A percentile compares a stretch with the other conserved stretches of the same genome.
These are phyloP conservation scores for Penicillium sp. DNA, from an alignment of 2,329 filamentous ascomycete species.

Conservation along the genomic window DNA sequence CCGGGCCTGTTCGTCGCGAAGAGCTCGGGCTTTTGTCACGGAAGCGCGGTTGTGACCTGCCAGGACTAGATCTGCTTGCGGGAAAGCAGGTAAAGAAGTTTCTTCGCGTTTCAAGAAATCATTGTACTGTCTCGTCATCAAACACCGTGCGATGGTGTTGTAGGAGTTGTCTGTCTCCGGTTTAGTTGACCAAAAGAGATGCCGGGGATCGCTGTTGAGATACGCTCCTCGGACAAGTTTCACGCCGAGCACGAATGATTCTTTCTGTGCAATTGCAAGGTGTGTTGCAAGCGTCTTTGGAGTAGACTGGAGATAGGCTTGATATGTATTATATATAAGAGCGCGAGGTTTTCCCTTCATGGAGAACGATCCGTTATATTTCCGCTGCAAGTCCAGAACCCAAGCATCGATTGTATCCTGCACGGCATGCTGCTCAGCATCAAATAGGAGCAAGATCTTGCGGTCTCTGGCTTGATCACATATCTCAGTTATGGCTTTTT, in stretches of 20 bases:
- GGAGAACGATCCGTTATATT: slow-evolving; percentile 59
- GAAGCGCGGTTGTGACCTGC: slow-evolving; percentile 78
- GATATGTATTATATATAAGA: slow-evolving; percentile 74
- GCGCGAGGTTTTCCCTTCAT: slow-evolving; percentile 46
- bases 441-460: slow-evolving; percentile 70
- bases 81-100: slow-evolving; percentile 44
- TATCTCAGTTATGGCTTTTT: slow-evolving; percentile 66
- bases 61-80: slow-evolving; percentile 61
- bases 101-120: slow-evolving; percentile 43
- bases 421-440: slow-evolving; percentile 76
- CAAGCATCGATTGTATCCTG: slow-evolving; percentile 78
- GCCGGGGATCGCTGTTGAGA: slow-evolving; percentile 63
- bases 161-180: slow-evolving; percentile 67
- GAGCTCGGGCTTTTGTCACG: slow-evolving; percentile 51
- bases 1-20: slow-evolving; percentile 44
- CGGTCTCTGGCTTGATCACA: slow-evolving; percentile 68
- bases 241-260: slow-evolving; percentile 64
- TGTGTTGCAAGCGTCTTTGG: slow-evolving; percentile 58
- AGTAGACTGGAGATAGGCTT: slow-evolving; percentile 66
- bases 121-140: slow-evolving; percentile 62
- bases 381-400: slow-evolving; percentile 68
- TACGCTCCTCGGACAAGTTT: slow-evolving; percentile 75
- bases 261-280: slow-evolving; percentile 54
- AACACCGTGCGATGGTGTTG: slow-evolving; percentile 62
- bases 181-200: slow-evolving; percentile 68